A percentile compares a stretch with the other conserved stretches of the same genome.
phyloP scores from a whole-genome alignment of 768 basidiomycete genomes.

The Neoboletus brunneissimus region DNA sequence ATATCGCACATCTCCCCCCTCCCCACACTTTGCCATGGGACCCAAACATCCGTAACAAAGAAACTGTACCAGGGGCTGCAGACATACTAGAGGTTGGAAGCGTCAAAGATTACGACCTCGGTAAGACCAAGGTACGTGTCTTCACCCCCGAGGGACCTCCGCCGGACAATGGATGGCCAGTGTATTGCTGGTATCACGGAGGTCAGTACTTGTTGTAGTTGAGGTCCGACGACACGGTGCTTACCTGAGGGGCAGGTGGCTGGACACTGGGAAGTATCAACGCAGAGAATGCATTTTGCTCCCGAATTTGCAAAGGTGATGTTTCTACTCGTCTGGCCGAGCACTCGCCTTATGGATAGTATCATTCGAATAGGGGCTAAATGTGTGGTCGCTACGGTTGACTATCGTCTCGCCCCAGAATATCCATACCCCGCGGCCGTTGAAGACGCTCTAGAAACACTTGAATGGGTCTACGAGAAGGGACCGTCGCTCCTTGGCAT shows the following conservation, averaged over 20 bases:
- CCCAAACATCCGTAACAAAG: conserved; percentile 50
- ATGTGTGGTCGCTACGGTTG: conserved; percentile 35
- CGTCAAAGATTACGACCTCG: conserved; percentile 51
- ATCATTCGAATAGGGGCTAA: conserved; percentile 21
- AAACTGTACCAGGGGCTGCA: conserved; percentile 56
- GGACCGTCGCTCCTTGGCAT: conserved; percentile 48
- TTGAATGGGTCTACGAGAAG: conserved; percentile 34
- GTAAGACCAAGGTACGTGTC: conserved; percentile 53
- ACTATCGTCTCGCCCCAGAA: conserved; percentile 36
- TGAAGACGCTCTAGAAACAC: conserved; percentile 37
- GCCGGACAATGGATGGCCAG: conserved; percentile 63
- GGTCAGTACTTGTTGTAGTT: conserved; percentile 37
- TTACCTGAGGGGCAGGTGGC: conserved; percentile 46
- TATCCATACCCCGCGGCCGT: conserved; percentile 34
- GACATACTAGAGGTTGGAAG: conserved; percentile 53
- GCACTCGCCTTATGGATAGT: neutral
- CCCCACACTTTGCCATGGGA: conserved; percentile 63
- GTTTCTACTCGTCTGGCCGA: neutral
- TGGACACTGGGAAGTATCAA: conserved; percentile 72
- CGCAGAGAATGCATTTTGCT: conserved; percentile 58
- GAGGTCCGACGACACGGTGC: neutral
- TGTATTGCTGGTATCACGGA: conserved; percentile 73
- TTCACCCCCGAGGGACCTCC: conserved; percentile 55
- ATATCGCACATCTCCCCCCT: conserved; percentile 44
- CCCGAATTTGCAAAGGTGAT: conserved; percentile 29